phyloP scores from a whole-genome alignment of 345 rosid genomes.

The Eucalyptus cloeziana region DNA sequence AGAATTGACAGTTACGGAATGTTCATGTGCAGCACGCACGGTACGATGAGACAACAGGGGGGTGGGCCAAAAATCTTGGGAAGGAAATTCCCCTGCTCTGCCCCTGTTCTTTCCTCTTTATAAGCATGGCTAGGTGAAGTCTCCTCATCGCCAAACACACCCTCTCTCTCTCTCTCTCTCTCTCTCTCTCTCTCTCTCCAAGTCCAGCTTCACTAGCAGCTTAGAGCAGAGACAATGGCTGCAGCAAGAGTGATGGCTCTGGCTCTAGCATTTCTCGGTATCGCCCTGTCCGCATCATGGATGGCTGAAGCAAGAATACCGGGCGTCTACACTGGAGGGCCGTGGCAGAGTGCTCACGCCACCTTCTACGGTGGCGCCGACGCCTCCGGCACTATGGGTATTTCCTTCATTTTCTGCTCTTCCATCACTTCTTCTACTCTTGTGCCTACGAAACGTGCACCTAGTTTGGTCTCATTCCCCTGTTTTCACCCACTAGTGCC shows the following conservation, averaged over 20 bases:
- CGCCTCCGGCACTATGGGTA: constrained; percentile 79
- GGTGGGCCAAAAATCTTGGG: neutral
- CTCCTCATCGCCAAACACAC: neutral
- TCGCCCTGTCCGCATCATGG: neutral
- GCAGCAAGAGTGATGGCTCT: neutral
- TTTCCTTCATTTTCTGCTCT: neutral
- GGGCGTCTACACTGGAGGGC: constrained; percentile 23
- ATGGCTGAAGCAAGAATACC: constrained; percentile 44
- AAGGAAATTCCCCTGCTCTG: neutral
- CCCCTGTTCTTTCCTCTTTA: neutral
- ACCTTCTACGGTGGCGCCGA: constrained; percentile 66
- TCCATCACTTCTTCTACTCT: neutral
- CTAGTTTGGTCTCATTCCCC: neutral
- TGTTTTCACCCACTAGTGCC: neutral
- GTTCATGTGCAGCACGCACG: neutral
- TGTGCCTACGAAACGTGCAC: neutral
- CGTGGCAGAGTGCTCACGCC: constrained; percentile 65
- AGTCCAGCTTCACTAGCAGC: neutral
- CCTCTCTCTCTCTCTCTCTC: neutral
- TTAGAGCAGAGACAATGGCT: neutral
- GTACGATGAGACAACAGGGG: neutral
- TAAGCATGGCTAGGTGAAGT: neutral
- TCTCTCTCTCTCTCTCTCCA: neutral
- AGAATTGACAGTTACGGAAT: neutral
- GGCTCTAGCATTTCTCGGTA: neutral